Evolutionary conservation across 2,329 filamentous ascomycete species (phyloP).

Genomic region (Fusarium annulatum): DNA sequence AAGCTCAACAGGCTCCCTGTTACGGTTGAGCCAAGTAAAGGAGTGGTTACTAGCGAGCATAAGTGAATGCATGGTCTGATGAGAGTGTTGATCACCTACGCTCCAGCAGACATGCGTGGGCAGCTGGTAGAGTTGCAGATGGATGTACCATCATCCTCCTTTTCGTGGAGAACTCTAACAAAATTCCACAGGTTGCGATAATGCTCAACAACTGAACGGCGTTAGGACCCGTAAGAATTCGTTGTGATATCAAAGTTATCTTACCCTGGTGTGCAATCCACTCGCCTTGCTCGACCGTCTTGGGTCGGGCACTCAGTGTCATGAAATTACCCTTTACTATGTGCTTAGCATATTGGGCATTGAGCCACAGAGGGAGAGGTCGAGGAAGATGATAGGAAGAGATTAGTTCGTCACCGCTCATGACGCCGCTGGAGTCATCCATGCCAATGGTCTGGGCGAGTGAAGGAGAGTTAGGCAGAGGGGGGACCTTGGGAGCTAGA

Average conservation of each 20-base stretch:
- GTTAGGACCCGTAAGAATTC: not conserved
- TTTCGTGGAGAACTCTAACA: constrained; percentile 87
- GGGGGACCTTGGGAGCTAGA: constrained; percentile 68
- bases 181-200: constrained; percentile 91
- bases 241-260: not conserved
- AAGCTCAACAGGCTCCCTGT: constrained; percentile 88
- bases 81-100: constrained; percentile 68
- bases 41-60: constrained; percentile 76
- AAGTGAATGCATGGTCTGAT: constrained; percentile 1
- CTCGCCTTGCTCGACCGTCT: constrained; percentile 93
- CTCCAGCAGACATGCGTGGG: constrained; percentile 93
- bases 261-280: constrained; percentile 96
- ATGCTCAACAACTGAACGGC: constrained; percentile 82
- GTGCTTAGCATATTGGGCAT: constrained; percentile 80
- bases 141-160: constrained; percentile 79
- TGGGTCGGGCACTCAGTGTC: constrained; percentile 93
- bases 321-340: constrained; percentile 98
- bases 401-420: constrained; percentile 65
- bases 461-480: constrained; percentile 71
- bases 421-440: constrained; percentile 67
- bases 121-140: constrained; percentile 89
- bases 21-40: constrained; percentile 94
- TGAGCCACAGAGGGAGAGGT: constrained; percentile 76
- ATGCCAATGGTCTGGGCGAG: constrained; percentile 75
- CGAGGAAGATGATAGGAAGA: constrained; percentile 72